Evolutionary conservation across 1,139 yeast species (phyloP).

Genomic region (Yamadazyma diddensiae): DNA sequence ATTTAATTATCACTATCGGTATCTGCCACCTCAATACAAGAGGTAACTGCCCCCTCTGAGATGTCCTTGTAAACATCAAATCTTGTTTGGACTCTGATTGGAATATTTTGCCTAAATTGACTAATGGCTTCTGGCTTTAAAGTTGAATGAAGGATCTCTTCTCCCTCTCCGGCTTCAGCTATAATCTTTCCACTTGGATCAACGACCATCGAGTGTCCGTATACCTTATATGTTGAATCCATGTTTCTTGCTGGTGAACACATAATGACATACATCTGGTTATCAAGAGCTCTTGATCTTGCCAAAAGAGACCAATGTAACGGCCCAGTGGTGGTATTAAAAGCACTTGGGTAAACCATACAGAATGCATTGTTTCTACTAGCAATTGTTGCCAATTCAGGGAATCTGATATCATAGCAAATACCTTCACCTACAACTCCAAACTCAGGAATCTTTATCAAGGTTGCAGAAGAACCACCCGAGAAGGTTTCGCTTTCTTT

Average conservation of each 20-base stretch:
- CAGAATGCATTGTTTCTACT: conserved; percentile 61
- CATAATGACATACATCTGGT: conserved; percentile 77
- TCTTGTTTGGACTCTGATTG: conserved; percentile 23
- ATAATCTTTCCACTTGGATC: conserved; percentile 83
- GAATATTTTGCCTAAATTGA: conserved; percentile 21
- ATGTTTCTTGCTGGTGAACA: conserved; percentile 50
- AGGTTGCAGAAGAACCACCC: conserved; percentile 61
- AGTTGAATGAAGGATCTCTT: conserved; percentile 24
- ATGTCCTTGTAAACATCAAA: conserved; percentile 24
- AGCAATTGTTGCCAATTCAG: conserved; percentile 62
- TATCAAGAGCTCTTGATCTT: conserved; percentile 75
- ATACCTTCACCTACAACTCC: conserved; percentile 62
- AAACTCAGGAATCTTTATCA: conserved; percentile 41
- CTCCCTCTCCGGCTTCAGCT: conserved; percentile 43
- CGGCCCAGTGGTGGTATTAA: conserved; percentile 80
- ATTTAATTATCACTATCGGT: conserved; percentile 9
- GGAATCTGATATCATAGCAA: conserved; percentile 82
- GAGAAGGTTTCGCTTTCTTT: conserved; percentile 73
- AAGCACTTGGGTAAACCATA: conserved; percentile 79
- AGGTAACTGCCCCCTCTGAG: conserved; percentile 11
- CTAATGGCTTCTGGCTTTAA: conserved; percentile 21
- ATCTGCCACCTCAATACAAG: conserved; percentile 10
- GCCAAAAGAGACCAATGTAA: conserved; percentile 85
- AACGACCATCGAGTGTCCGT: conserved; percentile 75
- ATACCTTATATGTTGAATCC: conserved; percentile 66